Evolutionary conservation across 306 rosid species (phyloP), one percentile per base, ranked within the genome.

Genomic region (Quercus glauca): DNA sequence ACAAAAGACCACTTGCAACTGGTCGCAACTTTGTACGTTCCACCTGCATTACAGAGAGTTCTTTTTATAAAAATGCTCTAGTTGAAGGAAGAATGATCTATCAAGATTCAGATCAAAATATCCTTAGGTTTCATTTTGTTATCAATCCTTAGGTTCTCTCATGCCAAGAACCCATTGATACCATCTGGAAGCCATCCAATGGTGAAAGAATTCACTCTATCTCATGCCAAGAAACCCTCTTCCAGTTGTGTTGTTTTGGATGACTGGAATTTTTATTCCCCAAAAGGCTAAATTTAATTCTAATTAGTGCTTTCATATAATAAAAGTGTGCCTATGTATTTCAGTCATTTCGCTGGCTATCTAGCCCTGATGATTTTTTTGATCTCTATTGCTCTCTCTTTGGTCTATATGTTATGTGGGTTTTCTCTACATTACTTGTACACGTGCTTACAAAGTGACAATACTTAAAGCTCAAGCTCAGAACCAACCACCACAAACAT

Each of bases 11-110:
- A 88, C 99, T 90, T 71, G 99, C 99, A 69, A 94, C 81, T 61
- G 99, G 99, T 79, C 99, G 85, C 63, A 76, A 81, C 83, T 91
- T 94, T 74, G 99, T 94, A 43, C 99, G 95, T 26, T 91, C 99
- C 52, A 94, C 97, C 97, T 94, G 86, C 87, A 91, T 53, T 20
- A 64, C 49, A 81, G 55, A 57, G 85, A 72, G 31, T 33, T 35
- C 20, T 75, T 25, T 25, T 69, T 18, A 78, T 55, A 58, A 70
- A 49, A 35, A 82, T 73, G 70, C 69, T 77, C 59, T 65, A 76
- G 74, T 53, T 71, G n/a, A 57, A 56, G 77, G 60, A 31, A 52
- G 70, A 35, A 71, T 70, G 65, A 70, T 13, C 0, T 20, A 74
- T 63, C 21, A 28, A 31, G 31, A 64, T 15, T 64, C 20, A 64